Conservation (phyloP, 192 early-diverging fungal genomes). For the Linnemannia exigua region DNA sequence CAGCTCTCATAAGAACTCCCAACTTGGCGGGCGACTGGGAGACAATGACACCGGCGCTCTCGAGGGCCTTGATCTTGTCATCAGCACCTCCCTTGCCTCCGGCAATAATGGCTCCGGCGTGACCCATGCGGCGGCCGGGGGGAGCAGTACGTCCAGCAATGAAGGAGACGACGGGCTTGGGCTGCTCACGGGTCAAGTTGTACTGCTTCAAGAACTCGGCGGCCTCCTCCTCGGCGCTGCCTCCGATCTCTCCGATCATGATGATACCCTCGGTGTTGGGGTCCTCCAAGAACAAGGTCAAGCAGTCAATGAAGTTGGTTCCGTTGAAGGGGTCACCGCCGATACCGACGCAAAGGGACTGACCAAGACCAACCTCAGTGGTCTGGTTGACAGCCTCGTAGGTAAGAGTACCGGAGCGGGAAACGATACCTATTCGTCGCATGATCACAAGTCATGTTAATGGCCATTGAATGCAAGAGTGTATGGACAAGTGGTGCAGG, state of each 20-base stretch:
- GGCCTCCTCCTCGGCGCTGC: slow-evolving; percentile 98
- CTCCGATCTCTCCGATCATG: slow-evolving; percentile 99
- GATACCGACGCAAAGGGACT: slow-evolving; percentile 97
- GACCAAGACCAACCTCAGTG: slow-evolving; percentile 94
- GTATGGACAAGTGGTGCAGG: not conserved
- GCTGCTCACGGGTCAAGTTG: slow-evolving; percentile 88
- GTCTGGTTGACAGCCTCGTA: slow-evolving; percentile 99
- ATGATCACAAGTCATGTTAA: not conserved
- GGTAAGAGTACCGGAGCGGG: slow-evolving; percentile 98
- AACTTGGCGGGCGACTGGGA: slow-evolving; percentile 96
- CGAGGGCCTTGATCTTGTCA: slow-evolving; percentile 99
- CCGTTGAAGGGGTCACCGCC: slow-evolving; percentile 99
- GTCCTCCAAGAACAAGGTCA: slow-evolving; percentile 96
- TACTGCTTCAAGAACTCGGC: slow-evolving; percentile 96
- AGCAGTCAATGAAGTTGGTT: slow-evolving; percentile 99
- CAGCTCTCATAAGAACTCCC: slow-evolving; percentile 85
- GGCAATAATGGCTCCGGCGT: slow-evolving; percentile 99
- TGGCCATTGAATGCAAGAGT: not conserved
- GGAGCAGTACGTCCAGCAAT: slow-evolving; percentile 99
- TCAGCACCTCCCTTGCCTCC: slow-evolving; percentile 99
- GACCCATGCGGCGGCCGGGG: slow-evolving; percentile 99
- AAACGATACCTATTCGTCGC: slow-evolving; percentile 87
- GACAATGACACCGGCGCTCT: slow-evolving; percentile 93
- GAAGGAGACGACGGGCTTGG: slow-evolving; percentile 99
- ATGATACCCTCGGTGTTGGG: slow-evolving; percentile 98